Conservation (phyloP, 345 rosid genomes). For the Eutrema japonicum region DNA sequence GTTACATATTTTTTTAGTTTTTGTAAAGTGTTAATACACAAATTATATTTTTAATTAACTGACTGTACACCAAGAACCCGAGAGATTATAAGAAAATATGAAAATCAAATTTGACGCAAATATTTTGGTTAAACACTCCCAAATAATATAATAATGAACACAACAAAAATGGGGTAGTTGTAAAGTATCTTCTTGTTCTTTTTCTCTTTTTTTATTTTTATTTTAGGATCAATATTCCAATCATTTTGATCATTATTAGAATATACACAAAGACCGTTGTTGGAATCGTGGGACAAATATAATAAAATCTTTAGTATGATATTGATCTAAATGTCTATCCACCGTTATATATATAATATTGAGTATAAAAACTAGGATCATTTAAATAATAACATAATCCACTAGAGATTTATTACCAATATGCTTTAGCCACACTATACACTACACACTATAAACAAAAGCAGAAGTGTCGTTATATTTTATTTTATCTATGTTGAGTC, state of each 20-base stretch:
- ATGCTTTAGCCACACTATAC: background rate
- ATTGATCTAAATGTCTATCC: background rate
- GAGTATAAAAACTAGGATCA: constrained; percentile 2
- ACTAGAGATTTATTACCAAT: constrained; percentile 22
- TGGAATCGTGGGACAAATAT: constrained; percentile 33
- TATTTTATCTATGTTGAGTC: background rate
- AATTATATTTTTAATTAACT: no score
- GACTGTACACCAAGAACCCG: no score
- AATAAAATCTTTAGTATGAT: constrained; percentile 9
- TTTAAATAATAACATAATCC: constrained; percentile 16
- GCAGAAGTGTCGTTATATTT: background rate
- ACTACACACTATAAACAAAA: constrained; percentile 14
- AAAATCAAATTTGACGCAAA: no score
- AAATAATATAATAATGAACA: constrained; percentile 13
- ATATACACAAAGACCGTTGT: constrained; percentile 1
- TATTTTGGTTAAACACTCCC: background rate
- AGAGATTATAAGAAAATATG: no score
- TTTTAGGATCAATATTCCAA: constrained; percentile 19
- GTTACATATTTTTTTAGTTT: no score
- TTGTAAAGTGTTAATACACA: no score
- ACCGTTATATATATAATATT: background rate
- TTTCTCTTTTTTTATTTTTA: background rate
- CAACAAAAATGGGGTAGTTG: constrained; percentile 26
- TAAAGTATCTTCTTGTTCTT: constrained; percentile 33
- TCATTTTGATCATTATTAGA: constrained; percentile 15